A percentile compares a stretch with the other conserved stretches of the same genome.
phyloP scores from a whole-genome alignment of 2,329 filamentous ascomycete species.

The Exophiala xenobiotica region DNA sequence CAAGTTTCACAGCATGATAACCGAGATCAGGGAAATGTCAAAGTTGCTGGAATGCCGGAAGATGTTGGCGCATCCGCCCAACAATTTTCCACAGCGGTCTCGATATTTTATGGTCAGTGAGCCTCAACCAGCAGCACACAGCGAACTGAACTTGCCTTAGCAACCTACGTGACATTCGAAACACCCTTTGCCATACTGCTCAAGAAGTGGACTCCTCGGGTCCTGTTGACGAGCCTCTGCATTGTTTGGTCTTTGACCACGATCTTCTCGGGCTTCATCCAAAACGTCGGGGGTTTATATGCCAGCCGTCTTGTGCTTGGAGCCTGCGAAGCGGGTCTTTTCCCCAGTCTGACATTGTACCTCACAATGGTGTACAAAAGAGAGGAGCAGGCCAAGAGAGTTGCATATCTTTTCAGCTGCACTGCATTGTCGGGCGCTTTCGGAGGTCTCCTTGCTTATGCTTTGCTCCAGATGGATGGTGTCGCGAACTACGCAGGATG shows the following conservation, averaged over 20 bases:
- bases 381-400: constrained; percentile 52
- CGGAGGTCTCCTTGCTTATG: constrained; percentile 37
- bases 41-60: constrained; percentile 47
- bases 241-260: constrained; percentile 50
- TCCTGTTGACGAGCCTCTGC: constrained; percentile 40
- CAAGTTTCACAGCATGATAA: neutral
- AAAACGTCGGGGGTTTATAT: constrained; percentile 42
- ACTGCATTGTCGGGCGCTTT: constrained; percentile 41
- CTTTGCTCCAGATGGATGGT: constrained; percentile 24
- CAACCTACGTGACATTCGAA: constrained; percentile 52
- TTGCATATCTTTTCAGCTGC: constrained; percentile 58
- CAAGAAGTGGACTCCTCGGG: constrained; percentile 48
- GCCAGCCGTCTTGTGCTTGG: constrained; percentile 42
- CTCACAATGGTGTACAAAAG: constrained; percentile 42
- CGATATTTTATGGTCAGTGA: constrained; percentile 45
- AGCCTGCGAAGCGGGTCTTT: constrained; percentile 41
- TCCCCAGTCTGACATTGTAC: constrained; percentile 42
- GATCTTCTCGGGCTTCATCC: constrained; percentile 48
- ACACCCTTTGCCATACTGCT: constrained; percentile 48
- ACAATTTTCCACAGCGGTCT: constrained; percentile 48
- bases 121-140: too few relatives aligned
- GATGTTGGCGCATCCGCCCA: constrained; percentile 43
- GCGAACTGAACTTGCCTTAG: constrained; percentile 19
- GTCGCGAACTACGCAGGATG: constrained; percentile 21
- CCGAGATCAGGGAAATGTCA: constrained; percentile 45